Conservation (phyloP, 2,329 filamentous ascomycete genomes). For the Ophiostoma tasmaniense region DNA sequence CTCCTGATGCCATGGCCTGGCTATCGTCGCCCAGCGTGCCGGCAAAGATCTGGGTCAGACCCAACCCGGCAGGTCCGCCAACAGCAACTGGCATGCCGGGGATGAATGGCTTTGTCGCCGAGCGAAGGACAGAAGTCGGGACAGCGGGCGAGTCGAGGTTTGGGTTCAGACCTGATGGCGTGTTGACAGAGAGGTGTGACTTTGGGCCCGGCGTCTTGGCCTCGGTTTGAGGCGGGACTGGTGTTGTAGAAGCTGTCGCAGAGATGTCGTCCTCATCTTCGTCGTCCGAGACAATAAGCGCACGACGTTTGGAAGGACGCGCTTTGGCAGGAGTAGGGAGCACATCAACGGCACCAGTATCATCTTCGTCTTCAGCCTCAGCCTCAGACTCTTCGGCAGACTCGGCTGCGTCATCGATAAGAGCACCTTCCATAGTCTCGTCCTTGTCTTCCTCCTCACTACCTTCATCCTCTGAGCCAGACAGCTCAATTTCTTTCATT, state of each 20-base stretch:
- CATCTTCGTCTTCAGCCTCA: conserved; percentile 17
- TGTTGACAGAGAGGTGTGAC: conserved; percentile 33
- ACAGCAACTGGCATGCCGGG: conserved; percentile 53
- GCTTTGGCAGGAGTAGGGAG: conserved; percentile 14
- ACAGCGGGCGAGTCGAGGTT: conserved; percentile 42
- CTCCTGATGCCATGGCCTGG: conserved; percentile 29
- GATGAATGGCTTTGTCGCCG: conserved; percentile 60
- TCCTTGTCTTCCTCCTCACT: conserved; percentile 18
- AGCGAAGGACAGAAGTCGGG: conserved; percentile 58
- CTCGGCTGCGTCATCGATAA: conserved; percentile 19
- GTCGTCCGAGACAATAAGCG: conserved; percentile 53
- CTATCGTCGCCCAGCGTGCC: conserved; percentile 68
- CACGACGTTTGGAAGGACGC: conserved; percentile 42
- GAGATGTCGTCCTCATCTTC: conserved; percentile 45
- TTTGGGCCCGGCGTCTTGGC: conserved; percentile 43
- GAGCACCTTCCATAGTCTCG: conserved; percentile 24
- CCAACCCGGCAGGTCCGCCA: conserved; percentile 53
- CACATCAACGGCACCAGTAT: neutral
- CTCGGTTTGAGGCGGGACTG: conserved; percentile 3
- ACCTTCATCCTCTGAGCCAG: conserved; percentile 16
- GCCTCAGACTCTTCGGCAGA: conserved; percentile 28
- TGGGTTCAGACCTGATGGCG: conserved; percentile 16
- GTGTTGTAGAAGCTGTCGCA: neutral
- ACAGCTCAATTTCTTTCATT: conserved; percentile 1
- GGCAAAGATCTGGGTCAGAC: conserved; percentile 82